These are phyloP conservation scores for Ilex aquifolium DNA, from an alignment of 257 asterid genomes.

Conservation along the genomic window DNA sequence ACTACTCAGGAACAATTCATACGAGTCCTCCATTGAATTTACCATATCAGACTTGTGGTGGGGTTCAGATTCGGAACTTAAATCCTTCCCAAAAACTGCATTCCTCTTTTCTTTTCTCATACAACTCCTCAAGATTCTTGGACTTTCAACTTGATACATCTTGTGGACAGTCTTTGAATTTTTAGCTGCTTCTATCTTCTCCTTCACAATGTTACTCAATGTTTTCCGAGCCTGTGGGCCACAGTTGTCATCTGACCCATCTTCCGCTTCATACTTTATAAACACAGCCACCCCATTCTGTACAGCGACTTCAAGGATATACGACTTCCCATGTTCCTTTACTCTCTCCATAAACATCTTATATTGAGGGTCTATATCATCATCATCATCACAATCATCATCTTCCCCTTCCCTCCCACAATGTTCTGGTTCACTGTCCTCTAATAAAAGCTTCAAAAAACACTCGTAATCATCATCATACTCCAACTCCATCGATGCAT, in stretches of 20 bases:
- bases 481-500: background rate
- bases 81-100: background rate
- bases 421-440: too few relatives aligned
- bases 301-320: slow-evolving; percentile 11
- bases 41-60: background rate
- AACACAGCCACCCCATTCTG: slow-evolving; percentile 7
- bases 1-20: background rate
- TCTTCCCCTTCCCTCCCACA: background rate
- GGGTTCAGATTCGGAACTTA: background rate
- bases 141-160: background rate
- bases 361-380: slow-evolving; percentile 19
- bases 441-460: background rate
- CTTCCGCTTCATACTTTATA: slow-evolving; percentile 15
- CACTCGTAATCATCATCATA: background rate
- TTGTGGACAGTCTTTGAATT: background rate
- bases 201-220: background rate
- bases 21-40: background rate
- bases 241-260: slow-evolving; percentile 12
- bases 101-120: background rate
- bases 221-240: slow-evolving; percentile 4
- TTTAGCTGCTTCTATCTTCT: background rate
- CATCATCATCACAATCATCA: slow-evolving; percentile 2
- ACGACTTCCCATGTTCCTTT: slow-evolving; percentile 11
- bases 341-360: slow-evolving; percentile 9
- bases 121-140: background rate